phyloP scores from a whole-genome alignment of 345 rosid species.

The Nasturtium officinale region DNA sequence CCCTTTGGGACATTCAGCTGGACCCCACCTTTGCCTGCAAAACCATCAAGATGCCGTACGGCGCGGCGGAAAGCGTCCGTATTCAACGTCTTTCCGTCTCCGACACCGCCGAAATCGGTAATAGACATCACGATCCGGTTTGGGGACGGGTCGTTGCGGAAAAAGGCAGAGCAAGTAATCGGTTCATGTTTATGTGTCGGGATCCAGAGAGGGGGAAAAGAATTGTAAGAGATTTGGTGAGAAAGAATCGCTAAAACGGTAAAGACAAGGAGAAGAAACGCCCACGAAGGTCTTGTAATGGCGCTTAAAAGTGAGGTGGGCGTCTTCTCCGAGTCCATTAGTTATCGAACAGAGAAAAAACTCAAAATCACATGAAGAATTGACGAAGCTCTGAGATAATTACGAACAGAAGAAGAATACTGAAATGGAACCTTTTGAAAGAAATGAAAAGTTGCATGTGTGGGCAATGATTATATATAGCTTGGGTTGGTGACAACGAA shows the following conservation, averaged over 20 bases:
- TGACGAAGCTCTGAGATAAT: conserved; percentile 7
- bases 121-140: conserved; percentile 73
- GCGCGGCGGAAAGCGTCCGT: conserved; percentile 79
- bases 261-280: conserved; percentile 54
- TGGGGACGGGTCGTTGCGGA: conserved; percentile 32
- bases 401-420: conserved; percentile 26
- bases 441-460: conserved; percentile 29
- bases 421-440: conserved; percentile 16
- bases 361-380: conserved; percentile 29
- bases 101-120: conserved; percentile 84
- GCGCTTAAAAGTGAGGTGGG: conserved; percentile 26
- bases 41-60: conserved; percentile 53
- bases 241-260: conserved; percentile 55
- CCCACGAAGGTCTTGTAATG: conserved; percentile 53
- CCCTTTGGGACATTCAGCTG: conserved; percentile 85
- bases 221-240: conserved; percentile 61
- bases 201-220: conserved; percentile 44
- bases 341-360: not conserved
- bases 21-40: conserved; percentile 57
- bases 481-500: conserved; percentile 2
- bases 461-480: conserved; percentile 32
- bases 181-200: conserved; percentile 40
- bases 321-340: conserved; percentile 63
- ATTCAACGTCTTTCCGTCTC: conserved; percentile 78
- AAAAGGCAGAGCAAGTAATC: conserved; percentile 26